These are phyloP conservation scores for Paecilomyces fulvus DNA, from an alignment of 2,329 filamentous ascomycete species.

Conservation along the genomic window DNA sequence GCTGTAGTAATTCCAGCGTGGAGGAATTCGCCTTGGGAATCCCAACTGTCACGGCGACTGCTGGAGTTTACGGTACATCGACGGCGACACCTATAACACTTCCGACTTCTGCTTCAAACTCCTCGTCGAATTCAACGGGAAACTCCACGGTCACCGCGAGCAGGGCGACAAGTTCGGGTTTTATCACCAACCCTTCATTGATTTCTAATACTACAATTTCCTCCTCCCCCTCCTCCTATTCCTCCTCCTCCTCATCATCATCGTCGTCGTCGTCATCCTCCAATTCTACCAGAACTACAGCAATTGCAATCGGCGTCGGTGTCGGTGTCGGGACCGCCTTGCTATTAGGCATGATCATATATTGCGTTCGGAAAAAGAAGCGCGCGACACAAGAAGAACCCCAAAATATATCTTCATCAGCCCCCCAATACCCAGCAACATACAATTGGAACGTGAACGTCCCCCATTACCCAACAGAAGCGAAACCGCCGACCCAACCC, in stretches of 20 bases:
- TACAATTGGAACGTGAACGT: background rate
- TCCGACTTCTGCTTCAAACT: background rate
- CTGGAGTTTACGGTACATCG: background rate
- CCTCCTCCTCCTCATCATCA: background rate
- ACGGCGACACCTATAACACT: background rate
- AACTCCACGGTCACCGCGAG: background rate
- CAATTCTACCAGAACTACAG: background rate
- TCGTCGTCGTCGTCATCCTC: background rate
- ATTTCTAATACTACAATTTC: background rate
- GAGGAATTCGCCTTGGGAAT: background rate
- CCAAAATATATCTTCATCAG: background rate
- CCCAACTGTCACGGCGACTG: background rate
- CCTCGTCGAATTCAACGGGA: background rate
- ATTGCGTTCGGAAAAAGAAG: background rate
- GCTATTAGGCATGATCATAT: background rate
- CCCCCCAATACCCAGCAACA: background rate
- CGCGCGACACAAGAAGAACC: background rate
- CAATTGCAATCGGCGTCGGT: background rate
- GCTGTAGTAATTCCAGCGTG: background rate
- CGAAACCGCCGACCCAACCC: background rate
- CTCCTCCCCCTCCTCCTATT: no score
- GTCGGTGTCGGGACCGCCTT: background rate
- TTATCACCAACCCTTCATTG: background rate
- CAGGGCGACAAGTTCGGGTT: background rate
- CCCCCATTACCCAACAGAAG: background rate